phyloP scores from a whole-genome alignment of 352 stramenopile species.

The Phytophthora multivora region DNA sequence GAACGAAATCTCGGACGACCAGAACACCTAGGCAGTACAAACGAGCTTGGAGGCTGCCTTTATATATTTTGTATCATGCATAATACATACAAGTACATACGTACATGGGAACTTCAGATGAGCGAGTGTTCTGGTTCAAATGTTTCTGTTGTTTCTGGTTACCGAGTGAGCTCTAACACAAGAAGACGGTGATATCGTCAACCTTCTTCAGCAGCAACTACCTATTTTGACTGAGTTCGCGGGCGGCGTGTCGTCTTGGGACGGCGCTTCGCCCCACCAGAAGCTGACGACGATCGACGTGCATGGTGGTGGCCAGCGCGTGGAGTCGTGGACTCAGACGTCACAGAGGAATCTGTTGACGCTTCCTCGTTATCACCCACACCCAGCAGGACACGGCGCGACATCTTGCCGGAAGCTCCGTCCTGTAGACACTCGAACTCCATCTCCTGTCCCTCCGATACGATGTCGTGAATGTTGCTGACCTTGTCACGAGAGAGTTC shows the following conservation, averaged over 20 bases:
- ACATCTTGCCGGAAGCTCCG: conserved; percentile 84
- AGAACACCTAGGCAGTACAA: too few relatives aligned
- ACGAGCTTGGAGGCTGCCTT: too few relatives aligned
- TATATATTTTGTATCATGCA: too few relatives aligned
- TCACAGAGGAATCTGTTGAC: conserved; percentile 7
- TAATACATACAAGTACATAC: background rate
- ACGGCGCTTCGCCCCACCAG: conserved; percentile 32
- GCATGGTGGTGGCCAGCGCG: conserved; percentile 27
- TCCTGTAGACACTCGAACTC: conserved; percentile 85
- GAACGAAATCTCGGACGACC: background rate
- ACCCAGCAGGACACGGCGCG: conserved; percentile 56
- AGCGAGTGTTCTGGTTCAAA: conserved; percentile 5
- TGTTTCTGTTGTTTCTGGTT: conserved; percentile 21
- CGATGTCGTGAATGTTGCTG: conserved; percentile 61
- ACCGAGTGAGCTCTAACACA: conserved; percentile 22
- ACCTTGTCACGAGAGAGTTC: conserved; percentile 84
- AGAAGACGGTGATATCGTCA: conserved; percentile 4
- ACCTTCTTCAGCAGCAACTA: conserved; percentile 15
- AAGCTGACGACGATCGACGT: conserved; percentile 38
- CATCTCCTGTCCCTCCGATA: conserved; percentile 76
- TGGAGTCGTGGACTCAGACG: conserved; percentile 6
- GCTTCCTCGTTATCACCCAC: conserved; percentile 14
- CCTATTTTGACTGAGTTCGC: conserved; percentile 39
- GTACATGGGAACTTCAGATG: conserved; percentile 1
- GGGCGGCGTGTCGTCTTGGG: conserved; percentile 32